phyloP scores from a whole-genome alignment of 805 yeast genomes.

The Candida taoyuanica region DNA sequence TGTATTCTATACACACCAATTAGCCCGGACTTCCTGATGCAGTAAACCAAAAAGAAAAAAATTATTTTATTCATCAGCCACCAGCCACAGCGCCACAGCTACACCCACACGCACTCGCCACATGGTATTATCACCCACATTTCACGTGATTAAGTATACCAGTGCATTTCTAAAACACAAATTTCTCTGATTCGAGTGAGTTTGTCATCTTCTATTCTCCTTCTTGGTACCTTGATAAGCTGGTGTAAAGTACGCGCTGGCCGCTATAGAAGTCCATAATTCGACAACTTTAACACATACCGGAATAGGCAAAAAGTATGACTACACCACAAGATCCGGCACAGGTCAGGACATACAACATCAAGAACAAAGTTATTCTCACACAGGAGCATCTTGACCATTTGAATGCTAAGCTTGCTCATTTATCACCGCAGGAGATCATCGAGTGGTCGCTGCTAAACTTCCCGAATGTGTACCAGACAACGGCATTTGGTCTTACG shows the following conservation, averaged over 20 bases:
- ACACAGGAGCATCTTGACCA: conserved; percentile 55
- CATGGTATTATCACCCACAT: too few species aligned
- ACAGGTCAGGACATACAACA: conserved; percentile 11
- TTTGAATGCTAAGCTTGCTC: conserved; percentile 57
- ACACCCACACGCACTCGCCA: too few species aligned
- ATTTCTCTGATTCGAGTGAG: too few species aligned
- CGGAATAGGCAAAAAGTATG: background rate
- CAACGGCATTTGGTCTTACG: conserved; percentile 93
- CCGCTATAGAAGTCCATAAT: background rate
- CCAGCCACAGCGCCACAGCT: too few species aligned
- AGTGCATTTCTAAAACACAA: too few species aligned
- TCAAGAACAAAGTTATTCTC: conserved; percentile 33
- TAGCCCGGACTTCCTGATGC: too few species aligned
- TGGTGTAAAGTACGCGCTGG: background rate
- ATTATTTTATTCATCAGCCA: too few species aligned
- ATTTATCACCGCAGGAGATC: conserved; percentile 60
- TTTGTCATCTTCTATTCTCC: too few species aligned
- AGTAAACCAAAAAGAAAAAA: too few species aligned
- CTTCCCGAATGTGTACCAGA: conserved; percentile 78
- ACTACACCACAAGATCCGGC: conserved; percentile 1
- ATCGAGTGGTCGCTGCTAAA: conserved; percentile 80
- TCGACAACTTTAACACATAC: background rate
- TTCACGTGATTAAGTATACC: too few species aligned
- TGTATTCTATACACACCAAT: too few species aligned
- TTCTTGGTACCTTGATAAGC: too few species aligned